These are phyloP conservation scores for Amanita pallidorosea DNA, from an alignment of 768 basidiomycete genomes.

Conservation along the genomic window DNA sequence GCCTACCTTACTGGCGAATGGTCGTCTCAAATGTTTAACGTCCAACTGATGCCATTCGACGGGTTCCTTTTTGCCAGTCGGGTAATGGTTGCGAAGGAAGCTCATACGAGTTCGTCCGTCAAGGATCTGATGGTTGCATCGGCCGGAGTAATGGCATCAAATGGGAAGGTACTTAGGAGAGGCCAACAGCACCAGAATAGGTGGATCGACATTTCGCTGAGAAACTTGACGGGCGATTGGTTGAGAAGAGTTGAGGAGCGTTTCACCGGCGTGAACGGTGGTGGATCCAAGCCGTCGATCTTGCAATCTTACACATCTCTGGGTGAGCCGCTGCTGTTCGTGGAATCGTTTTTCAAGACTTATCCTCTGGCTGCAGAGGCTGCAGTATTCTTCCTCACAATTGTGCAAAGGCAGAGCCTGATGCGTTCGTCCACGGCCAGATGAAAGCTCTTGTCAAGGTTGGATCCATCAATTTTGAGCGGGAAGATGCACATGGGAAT, in stretches of 20 bases:
- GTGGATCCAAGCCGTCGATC: slow-evolving; percentile 68
- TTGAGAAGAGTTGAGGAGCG: slow-evolving; percentile 90
- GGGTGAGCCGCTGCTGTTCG: slow-evolving; percentile 70
- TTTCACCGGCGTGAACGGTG: slow-evolving; percentile 81
- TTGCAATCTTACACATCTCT: slow-evolving; percentile 77
- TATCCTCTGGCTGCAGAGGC: slow-evolving; percentile 90
- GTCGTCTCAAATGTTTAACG: slow-evolving; percentile 70
- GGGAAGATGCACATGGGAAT: slow-evolving; percentile 85
- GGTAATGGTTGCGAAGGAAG: slow-evolving; percentile 98
- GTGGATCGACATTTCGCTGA: slow-evolving; percentile 87
- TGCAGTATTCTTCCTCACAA: slow-evolving; percentile 90
- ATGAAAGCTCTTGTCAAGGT: slow-evolving; percentile 85
- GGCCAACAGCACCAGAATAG: slow-evolving; percentile 90
- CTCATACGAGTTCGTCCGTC: slow-evolving; percentile 88
- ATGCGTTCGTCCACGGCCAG: slow-evolving; percentile 82
- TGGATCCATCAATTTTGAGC: slow-evolving; percentile 76
- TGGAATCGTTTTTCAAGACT: slow-evolving; percentile 73
- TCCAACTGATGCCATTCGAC: slow-evolving; percentile 97
- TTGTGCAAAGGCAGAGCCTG: slow-evolving; percentile 91
- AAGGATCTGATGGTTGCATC: slow-evolving; percentile 96
- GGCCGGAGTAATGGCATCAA: slow-evolving; percentile 78
- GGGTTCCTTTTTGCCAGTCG: slow-evolving; percentile 94
- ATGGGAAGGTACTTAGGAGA: slow-evolving; percentile 93
- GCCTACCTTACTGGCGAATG: slow-evolving; percentile 98
- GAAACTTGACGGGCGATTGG: slow-evolving; percentile 96